Base-by-base conservation (phyloP, 768 basidiomycete genomes). In the Solioccasus polychromus region DNA sequence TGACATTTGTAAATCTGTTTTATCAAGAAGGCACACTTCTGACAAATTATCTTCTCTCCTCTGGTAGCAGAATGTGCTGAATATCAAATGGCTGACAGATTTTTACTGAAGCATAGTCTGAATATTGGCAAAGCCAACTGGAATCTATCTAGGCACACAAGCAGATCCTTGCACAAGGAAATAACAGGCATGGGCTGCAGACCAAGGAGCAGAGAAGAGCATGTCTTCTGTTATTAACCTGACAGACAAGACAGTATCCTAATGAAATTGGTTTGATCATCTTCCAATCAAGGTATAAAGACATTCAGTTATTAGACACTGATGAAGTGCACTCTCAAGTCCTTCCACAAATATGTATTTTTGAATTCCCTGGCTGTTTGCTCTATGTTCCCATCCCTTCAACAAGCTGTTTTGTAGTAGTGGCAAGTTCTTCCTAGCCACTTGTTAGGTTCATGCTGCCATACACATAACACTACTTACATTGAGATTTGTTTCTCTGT, bases 211-310 rank as follows among this genome's bases (percentile, higher is more conserved):
- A 0, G 80, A 80, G 1, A 81, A 64, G 5, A 51, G 53, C 2
- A 74, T 64, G 31, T 68, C 70, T 2, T 73, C 45, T 37, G 36
- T 73, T 39, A 80, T 64, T 30, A 78, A 25, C 9, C 79, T 78
- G 15, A 83, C 79, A 1, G 80, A 82, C 28, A 74, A 72, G 5
- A 84, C 80, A 2, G 80, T 83, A 51, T 84, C 81, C 78, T 79
- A 19, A 5, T 5, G 45, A 6, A 19, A n/a, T n/a, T 51, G 15
- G 50, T 20, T 14, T 3, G n/a, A 15, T 12, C 34, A 23, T 26
- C 14, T 24, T 19, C 9, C 3, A 28, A 31, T 20, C 23, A 28
- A 5, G 7, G 20, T n/a, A n/a, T n/a, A 14, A 40, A 52, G 11
- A 28, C 30, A 11, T 11, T 4, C 28, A 54, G 72, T 10, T 48